phyloP scores from a whole-genome alignment of 2,329 filamentous ascomycete species.

The Elsinoe fawcettii region DNA sequence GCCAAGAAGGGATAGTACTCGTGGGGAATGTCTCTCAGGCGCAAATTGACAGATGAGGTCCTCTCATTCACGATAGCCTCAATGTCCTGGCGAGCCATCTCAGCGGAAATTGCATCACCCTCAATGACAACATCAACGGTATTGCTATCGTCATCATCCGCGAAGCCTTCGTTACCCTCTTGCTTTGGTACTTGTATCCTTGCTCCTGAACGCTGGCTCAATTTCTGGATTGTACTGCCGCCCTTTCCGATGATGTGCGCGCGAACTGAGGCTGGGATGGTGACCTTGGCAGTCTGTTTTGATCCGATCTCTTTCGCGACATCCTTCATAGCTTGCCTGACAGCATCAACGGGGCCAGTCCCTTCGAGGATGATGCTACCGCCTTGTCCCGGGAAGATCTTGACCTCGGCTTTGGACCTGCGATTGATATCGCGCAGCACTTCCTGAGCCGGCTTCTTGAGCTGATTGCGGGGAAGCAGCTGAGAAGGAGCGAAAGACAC shows the following conservation, averaged over 20 bases:
- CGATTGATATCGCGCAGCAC: constrained; percentile 88
- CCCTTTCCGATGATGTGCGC: constrained; percentile 89
- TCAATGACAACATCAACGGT: constrained; percentile 82
- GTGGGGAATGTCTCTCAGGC: constrained; percentile 73
- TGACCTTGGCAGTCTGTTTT: constrained; percentile 66
- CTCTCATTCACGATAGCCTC: constrained; percentile 81
- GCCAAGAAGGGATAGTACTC: constrained; percentile 96
- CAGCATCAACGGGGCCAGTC: constrained; percentile 72
- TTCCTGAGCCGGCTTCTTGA: constrained; percentile 79
- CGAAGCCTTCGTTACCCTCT: constrained; percentile 52
- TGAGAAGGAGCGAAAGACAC: constrained; percentile 67
- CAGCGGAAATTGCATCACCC: constrained; percentile 81
- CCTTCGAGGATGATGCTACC: constrained; percentile 76
- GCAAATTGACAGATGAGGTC: constrained; percentile 71
- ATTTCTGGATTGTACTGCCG: constrained; percentile 79
- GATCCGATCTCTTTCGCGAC: constrained; percentile 79
- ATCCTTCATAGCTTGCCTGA: constrained; percentile 82
- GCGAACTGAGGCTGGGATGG: constrained; percentile 74
- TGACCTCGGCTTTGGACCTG: constrained; percentile 78
- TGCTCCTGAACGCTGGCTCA: constrained; percentile 84
- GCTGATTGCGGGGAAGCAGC: constrained; percentile 65
- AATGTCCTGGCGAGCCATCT: constrained; percentile 75
- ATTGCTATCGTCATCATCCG: constrained; percentile 66
- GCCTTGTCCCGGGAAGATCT: constrained; percentile 63
- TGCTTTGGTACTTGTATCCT: constrained; percentile 81